phyloP scores from a whole-genome alignment of 345 rosid species.

The Camelina neglecta region DNA sequence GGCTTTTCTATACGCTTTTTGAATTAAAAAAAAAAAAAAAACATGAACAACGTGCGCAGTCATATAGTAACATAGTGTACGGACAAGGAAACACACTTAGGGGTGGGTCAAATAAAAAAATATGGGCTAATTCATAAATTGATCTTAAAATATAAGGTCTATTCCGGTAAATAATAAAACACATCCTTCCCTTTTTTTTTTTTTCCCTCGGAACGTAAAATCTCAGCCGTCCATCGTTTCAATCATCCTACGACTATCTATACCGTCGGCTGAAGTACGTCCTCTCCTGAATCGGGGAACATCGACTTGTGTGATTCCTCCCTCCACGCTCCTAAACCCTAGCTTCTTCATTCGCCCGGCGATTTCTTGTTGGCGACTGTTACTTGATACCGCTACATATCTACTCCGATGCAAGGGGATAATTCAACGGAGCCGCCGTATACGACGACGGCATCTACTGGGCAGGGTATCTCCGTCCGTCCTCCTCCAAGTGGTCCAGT shows the following conservation, averaged over 20 bases:
- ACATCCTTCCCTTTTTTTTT: background rate
- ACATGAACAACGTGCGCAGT: conserved; percentile 25
- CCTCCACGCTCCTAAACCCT: conserved; percentile 35
- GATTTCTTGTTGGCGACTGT: conserved; percentile 6
- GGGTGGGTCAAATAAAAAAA: background rate
- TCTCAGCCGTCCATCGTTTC: conserved; percentile 39
- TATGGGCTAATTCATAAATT: background rate
- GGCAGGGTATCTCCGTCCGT: conserved; percentile 1
- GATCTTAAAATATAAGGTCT: background rate
- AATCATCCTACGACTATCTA: conserved; percentile 10
- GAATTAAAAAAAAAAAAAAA: background rate
- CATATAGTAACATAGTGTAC: background rate
- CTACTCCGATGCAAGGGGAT: conserved; percentile 36
- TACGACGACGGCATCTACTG: conserved; percentile 29
- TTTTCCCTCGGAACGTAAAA: background rate
- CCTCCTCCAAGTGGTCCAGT: conserved; percentile 35
- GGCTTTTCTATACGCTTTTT: background rate
- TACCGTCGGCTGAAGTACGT: conserved; percentile 24
- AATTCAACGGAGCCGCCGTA: conserved; percentile 25
- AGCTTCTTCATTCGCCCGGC: conserved; percentile 10
- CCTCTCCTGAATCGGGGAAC: conserved; percentile 28
- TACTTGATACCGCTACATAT: background rate
- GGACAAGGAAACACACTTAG: background rate
- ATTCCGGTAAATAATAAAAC: background rate
- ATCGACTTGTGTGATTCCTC: conserved; percentile 17